Base-by-base conservation (phyloP, 108 stramenopile genomes). In the Pseudonitzschia multiseries region DNA sequence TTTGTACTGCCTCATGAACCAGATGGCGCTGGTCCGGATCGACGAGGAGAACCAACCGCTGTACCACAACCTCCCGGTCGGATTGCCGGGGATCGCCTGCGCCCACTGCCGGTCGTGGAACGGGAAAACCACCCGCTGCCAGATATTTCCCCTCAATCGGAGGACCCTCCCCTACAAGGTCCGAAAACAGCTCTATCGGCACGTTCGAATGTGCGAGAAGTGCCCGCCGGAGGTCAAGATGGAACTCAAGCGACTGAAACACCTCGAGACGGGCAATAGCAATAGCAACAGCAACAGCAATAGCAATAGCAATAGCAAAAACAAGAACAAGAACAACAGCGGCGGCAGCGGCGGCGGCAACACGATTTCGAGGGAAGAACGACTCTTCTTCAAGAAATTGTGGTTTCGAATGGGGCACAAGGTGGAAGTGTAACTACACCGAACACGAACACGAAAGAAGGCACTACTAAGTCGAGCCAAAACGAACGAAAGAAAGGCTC, bases 1-100 rank as follows among this genome's bases (percentile, higher is more conserved):
- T 71, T 51, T 82, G 41, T 81, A 50, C 67, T 29, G 18, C 22
- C 42, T 86, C n/a, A 66, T 86, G 72, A 72, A 51, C 21, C 73
- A 74, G 41, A 65, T 60, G n/a, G 67, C 76, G 57, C 32, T 71
- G 44, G 72, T 81, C 6, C 44, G 57, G 14, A 44, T 86, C 20
- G 69, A 68, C 4, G 75, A 81, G 67, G 32, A 59, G 10, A 71
- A 72, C 40, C 75, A 76, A 42, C 53, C 66, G 17, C 69, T 69
- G 3, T 76, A 78, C 0, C 79, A 81, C 43, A 59, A 81, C 40
- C 40, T 86, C 22, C 74, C 69, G 33, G 32, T 72, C 15, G 84
- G 84, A 28, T 41, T 79, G 8, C 71, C 81, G 27, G 81, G 81
- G 27, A 36, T 81, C 33, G 75, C 68, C 48, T 86, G 84, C 65